Percentiles rank a stretch among this genome's conserved stretches.
Conservation (phyloP, 2,329 filamentous ascomycete species). For the Penicillium psychrosexuale region DNA sequence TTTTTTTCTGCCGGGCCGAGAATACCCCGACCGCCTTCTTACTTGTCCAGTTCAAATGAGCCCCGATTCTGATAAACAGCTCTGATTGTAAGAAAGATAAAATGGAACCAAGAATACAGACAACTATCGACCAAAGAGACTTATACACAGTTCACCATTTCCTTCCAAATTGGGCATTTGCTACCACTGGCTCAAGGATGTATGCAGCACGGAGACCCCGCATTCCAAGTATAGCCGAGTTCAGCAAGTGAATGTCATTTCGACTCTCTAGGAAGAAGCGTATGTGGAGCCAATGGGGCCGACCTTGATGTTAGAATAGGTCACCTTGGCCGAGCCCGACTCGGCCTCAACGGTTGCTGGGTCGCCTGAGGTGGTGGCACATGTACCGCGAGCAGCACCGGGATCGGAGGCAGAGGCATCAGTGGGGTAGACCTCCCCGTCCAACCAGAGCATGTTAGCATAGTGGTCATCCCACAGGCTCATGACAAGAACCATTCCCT, state of each 20-base stretch:
- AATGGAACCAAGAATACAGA: conserved; percentile 2
- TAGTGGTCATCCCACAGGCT: conserved; percentile 62
- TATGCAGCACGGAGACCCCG: not conserved
- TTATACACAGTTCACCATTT: not conserved
- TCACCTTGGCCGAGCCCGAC: conserved; percentile 50
- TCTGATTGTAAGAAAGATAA: not conserved
- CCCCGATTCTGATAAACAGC: not conserved
- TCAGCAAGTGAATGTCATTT: not conserved
- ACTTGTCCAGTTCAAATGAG: not conserved
- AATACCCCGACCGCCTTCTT: conserved; percentile 15
- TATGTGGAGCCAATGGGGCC: conserved; percentile 57
- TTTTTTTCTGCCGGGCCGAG: conserved; percentile 23
- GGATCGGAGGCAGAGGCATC: conserved; percentile 40
- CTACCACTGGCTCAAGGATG: not conserved
- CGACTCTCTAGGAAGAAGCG: conserved; percentile 14
- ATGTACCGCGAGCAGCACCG: conserved; percentile 56
- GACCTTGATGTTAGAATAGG: conserved; percentile 60
- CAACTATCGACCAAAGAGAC: not conserved
- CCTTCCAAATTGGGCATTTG: not conserved
- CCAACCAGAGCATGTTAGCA: conserved; percentile 71
- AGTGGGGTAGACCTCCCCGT: conserved; percentile 59
- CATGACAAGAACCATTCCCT: conserved; percentile 65
- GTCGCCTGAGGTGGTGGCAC: conserved; percentile 51
- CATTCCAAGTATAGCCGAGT: not conserved
- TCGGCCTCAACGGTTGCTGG: conserved; percentile 51